These are phyloP conservation scores for Zygnema cylindricum DNA, from an alignment of 139 green algal genomes.

Conservation along the genomic window DNA sequence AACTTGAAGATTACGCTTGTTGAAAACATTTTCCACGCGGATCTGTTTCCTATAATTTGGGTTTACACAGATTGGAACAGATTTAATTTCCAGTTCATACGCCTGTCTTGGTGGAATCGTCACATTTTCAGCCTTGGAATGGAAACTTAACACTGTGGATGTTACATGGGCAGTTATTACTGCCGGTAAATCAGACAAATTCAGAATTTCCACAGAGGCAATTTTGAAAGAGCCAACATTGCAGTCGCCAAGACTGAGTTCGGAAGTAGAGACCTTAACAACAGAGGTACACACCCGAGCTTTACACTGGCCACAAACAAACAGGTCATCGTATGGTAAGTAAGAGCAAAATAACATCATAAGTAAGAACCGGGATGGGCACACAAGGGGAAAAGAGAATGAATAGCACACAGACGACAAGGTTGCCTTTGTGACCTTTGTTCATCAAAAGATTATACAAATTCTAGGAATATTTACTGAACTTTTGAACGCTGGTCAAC, in stretches of 20 bases:
- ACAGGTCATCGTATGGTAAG: no score
- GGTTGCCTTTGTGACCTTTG: no score
- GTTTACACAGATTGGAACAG: conserved; percentile 32
- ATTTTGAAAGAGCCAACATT: conserved; percentile 43
- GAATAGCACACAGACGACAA: no score
- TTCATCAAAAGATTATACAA: no score
- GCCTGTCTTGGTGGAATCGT: conserved; percentile 20
- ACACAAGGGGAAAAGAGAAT: no score
- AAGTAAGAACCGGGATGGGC: no score
- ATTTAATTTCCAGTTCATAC: conserved; percentile 15
- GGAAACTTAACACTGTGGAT: conserved; percentile 26
- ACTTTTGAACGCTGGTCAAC: no score
- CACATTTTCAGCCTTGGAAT: conserved; percentile 15
- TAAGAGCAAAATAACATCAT: no score
- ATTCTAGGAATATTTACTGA: no score
- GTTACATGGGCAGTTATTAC: conserved; percentile 23
- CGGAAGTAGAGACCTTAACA: conserved; percentile 23
- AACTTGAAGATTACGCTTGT: conserved; percentile 38
- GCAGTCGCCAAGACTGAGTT: conserved; percentile 43
- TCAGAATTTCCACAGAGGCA: conserved; percentile 34
- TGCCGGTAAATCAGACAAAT: conserved; percentile 44
- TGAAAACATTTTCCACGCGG: conserved; percentile 38
- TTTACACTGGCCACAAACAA: conserved; percentile 19
- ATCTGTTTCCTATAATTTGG: conserved; percentile 37
- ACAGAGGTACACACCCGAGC: conserved; percentile 23